These are phyloP conservation scores for Fusarium euwallaceae DNA, from an alignment of 2,329 filamentous ascomycete species.

Conservation along the genomic window DNA sequence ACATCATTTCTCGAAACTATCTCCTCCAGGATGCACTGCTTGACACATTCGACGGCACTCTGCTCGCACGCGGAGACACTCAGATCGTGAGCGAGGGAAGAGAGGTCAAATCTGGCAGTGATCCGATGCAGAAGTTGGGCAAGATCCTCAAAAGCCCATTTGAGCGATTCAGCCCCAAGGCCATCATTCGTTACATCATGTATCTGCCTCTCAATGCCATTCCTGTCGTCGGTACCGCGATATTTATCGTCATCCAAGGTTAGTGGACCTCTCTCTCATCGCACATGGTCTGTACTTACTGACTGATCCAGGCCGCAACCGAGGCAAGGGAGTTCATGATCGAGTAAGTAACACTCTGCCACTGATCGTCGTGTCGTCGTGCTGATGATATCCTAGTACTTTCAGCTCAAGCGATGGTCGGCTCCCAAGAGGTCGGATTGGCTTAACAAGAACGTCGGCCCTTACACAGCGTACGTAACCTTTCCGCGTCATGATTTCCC, in stretches of 20 bases:
- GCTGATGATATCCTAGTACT: conserved; percentile 71
- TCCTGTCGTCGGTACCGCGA: conserved; percentile 84
- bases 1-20: conserved; percentile 74
- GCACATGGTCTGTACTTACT: conserved; percentile 9
- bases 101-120: conserved; percentile 73
- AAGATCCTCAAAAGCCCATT: conserved; percentile 71
- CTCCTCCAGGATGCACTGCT: conserved; percentile 85
- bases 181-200: conserved; percentile 82
- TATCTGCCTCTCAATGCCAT: conserved; percentile 95
- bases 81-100: conserved; percentile 80
- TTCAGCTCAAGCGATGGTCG: conserved; percentile 90
- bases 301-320: conserved; percentile 56
- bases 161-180: conserved; percentile 68
- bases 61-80: conserved; percentile 64
- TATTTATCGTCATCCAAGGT: conserved; percentile 85
- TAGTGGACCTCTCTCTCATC: conserved; percentile 26
- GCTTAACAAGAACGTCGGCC: conserved; percentile 76
- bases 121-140: conserved; percentile 69
- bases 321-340: conserved; percentile 64
- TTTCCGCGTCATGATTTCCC: neutral
- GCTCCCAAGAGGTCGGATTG: conserved; percentile 74
- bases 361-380: neutral
- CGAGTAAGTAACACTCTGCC: conserved; percentile 60
- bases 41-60: conserved; percentile 87
- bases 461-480: conserved; percentile 81